phyloP scores from a whole-genome alignment of 768 basidiomycete genomes.

The Tulasnella sp. region DNA sequence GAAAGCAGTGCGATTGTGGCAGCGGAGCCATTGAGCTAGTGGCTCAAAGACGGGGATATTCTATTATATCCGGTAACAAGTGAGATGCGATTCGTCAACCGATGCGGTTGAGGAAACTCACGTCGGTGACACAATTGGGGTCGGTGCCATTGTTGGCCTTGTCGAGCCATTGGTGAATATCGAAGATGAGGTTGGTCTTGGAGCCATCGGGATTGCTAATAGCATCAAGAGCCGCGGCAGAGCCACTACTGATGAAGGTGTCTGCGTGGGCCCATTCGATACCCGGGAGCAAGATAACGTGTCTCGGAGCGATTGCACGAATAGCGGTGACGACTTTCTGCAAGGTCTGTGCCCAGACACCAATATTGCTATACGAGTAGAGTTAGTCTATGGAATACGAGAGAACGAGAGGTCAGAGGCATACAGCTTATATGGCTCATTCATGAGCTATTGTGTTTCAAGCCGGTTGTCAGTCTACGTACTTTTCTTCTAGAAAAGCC shows the following conservation, averaged over 20 bases:
- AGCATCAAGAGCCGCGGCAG: slow-evolving; percentile 42
- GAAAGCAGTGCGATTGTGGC: slow-evolving; percentile 21
- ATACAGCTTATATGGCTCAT: slow-evolving; percentile 48
- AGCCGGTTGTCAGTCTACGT: background rate
- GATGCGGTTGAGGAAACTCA: background rate
- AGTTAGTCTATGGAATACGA: background rate
- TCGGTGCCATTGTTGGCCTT: slow-evolving; percentile 46
- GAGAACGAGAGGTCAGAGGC: slow-evolving; percentile 24
- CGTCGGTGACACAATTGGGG: slow-evolving; percentile 44
- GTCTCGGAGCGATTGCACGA: slow-evolving; percentile 43
- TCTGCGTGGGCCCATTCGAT: slow-evolving; percentile 44
- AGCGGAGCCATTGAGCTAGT: slow-evolving; percentile 20
- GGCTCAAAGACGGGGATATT: slow-evolving; percentile 10
- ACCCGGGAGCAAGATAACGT: slow-evolving; percentile 48
- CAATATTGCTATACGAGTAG: slow-evolving; percentile 41
- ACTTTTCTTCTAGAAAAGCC: background rate
- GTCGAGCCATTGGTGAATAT: slow-evolving; percentile 44
- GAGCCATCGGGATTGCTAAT: slow-evolving; percentile 46
- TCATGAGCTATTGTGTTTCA: slow-evolving; percentile 39
- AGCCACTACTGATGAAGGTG: slow-evolving; percentile 42
- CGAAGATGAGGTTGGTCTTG: slow-evolving; percentile 44
- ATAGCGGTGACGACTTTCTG: slow-evolving; percentile 46
- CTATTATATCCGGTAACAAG: background rate
- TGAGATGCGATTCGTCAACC: background rate
- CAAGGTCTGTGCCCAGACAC: slow-evolving; percentile 39